Evolutionary conservation across 116 monocot species (phyloP).

Genomic region (Cymodocea nodosa): DNA sequence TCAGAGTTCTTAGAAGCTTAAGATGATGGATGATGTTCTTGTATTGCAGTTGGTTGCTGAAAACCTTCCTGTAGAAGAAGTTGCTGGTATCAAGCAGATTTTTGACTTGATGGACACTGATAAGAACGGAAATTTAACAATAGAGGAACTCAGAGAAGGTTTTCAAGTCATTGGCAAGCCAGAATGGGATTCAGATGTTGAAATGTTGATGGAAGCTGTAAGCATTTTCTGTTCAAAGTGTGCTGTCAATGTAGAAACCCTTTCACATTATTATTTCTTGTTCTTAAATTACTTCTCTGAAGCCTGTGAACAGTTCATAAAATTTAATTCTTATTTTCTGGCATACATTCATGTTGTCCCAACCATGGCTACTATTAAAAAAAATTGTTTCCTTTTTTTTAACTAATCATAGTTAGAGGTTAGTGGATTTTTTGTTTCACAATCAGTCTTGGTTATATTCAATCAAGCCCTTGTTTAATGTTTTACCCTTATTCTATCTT

Average conservation of each 20-base stretch:
- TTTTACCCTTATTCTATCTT: too few species aligned
- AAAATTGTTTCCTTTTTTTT: too few species aligned
- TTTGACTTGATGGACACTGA: slow-evolving; percentile 71
- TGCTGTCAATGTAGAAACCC: too few species aligned
- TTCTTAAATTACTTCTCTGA: too few species aligned
- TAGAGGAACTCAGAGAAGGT: slow-evolving; percentile 61
- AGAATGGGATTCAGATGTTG: slow-evolving; percentile 41
- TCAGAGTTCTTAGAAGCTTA: background rate
- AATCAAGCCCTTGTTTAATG: too few species aligned
- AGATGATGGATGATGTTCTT: background rate
- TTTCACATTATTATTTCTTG: too few species aligned
- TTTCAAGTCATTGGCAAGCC: slow-evolving; percentile 34
- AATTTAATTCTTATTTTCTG: too few species aligned
- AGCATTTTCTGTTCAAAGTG: slow-evolving; percentile 8
- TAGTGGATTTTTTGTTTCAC: too few species aligned
- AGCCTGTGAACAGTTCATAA: background rate
- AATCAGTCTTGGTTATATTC: too few species aligned
- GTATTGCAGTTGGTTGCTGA: slow-evolving; percentile 50
- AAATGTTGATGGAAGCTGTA: slow-evolving; percentile 78
- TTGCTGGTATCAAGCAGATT: slow-evolving; percentile 48
- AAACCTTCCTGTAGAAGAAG: slow-evolving; percentile 53
- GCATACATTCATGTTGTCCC: too few species aligned
- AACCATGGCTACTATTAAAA: too few species aligned
- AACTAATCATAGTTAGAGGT: too few species aligned
- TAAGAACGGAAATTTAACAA: slow-evolving; percentile 56